These are phyloP conservation scores for Coniferiporia sulphurascens DNA, from an alignment of 1,284 basidiomycete species.

Conservation along the genomic window DNA sequence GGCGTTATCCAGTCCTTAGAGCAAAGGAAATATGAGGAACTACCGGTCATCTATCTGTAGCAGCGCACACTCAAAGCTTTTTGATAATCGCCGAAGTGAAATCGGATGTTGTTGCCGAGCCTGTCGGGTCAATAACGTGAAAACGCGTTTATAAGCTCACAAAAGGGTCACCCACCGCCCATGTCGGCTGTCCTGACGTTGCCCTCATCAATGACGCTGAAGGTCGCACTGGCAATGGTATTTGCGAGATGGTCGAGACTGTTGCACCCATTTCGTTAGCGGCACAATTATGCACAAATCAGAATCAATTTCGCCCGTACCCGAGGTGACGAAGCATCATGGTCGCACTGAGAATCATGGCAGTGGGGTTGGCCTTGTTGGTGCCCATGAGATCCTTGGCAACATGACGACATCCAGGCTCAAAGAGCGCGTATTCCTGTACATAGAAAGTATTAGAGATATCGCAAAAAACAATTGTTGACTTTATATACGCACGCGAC, in stretches of 20 bases:
- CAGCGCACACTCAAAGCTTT: conserved; percentile 39
- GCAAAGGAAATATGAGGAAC: background rate
- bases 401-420: conserved; percentile 98
- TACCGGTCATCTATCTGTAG: background rate
- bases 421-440: conserved; percentile 96
- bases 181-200: conserved; percentile 94
- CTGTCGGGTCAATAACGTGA: conserved; percentile 32
- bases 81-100: conserved; percentile 89
- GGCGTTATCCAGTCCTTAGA: conserved; percentile 8
- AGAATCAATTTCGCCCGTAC: conserved; percentile 35
- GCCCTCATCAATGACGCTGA: conserved; percentile 88
- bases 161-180: conserved; percentile 60
- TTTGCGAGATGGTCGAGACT: conserved; percentile 94
- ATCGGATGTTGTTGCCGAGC: conserved; percentile 84
- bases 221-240: conserved; percentile 89
- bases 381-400: conserved; percentile 98
- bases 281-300: background rate
- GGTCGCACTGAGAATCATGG: conserved; percentile 95
- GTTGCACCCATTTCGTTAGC: conserved; percentile 8
- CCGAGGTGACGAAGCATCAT: conserved; percentile 99
- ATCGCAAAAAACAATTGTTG: background rate
- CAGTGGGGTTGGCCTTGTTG: conserved; percentile 96
- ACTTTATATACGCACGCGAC: conserved; percentile 56
- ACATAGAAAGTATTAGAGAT: conserved; percentile 9
- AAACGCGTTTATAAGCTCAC: too few relatives aligned